A percentile compares a stretch with the other conserved stretches of the same genome.
Evolutionary conservation across 495 filamentous ascomycete genomes (phyloP).

Genomic region (Penicillium odoratum): DNA sequence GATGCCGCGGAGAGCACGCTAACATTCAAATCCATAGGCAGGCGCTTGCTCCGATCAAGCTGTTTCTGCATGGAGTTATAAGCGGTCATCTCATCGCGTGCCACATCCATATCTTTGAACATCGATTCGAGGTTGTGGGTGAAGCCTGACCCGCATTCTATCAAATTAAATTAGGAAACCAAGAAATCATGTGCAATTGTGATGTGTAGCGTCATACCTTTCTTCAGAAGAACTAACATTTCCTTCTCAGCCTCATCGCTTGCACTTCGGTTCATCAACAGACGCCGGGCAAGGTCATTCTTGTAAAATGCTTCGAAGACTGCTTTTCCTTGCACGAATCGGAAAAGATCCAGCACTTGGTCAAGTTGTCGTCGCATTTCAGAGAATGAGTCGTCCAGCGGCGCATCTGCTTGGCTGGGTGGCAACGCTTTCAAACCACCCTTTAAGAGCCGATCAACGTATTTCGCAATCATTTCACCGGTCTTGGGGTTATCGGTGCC

Average conservation of each 20-base stretch:
- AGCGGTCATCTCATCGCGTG: conserved; percentile 76
- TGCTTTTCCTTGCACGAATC: conserved; percentile 95
- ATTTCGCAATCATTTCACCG: conserved; percentile 97
- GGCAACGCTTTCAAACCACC: conserved; percentile 76
- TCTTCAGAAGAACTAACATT: conserved; percentile 89
- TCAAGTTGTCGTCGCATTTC: conserved; percentile 90
- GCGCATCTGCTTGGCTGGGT: conserved; percentile 42
- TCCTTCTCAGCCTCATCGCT: conserved; percentile 92
- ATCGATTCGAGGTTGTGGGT: conserved; percentile 97
- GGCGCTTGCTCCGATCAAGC: conserved; percentile 46
- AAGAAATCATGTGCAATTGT: conserved; percentile 1
- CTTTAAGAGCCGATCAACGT: conserved; percentile 86
- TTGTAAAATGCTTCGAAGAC: conserved; percentile 99
- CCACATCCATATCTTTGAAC: conserved; percentile 97
- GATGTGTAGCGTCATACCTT: conserved; percentile 43
- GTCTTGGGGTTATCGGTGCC: conserved; percentile 86
- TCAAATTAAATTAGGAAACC: conserved; percentile 8
- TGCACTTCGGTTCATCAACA: conserved; percentile 88
- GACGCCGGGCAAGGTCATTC: conserved; percentile 83
- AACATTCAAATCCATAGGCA: conserved; percentile 76
- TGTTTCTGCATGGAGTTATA: conserved; percentile 60
- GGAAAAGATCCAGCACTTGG: conserved; percentile 87
- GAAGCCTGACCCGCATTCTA: conserved; percentile 88
- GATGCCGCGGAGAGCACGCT: conserved; percentile 82
- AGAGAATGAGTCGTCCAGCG: conserved; percentile 80